phyloP scores from a whole-genome alignment of 768 basidiomycete species.

The Kwoniella europaea region DNA sequence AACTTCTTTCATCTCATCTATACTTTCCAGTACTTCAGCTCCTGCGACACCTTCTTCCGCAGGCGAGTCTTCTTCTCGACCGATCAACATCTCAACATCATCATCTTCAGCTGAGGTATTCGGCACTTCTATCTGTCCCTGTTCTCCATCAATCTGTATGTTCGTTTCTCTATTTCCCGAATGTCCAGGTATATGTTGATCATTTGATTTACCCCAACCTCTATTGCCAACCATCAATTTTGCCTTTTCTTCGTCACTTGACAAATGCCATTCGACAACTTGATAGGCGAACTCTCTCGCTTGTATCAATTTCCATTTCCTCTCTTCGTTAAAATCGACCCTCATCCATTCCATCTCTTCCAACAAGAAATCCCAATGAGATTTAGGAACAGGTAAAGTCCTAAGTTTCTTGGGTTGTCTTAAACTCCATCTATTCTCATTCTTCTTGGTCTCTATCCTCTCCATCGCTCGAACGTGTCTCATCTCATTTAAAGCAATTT shows the following conservation, averaged over 20 bases:
- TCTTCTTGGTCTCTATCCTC: conserved; percentile 80
- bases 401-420: conserved; percentile 94
- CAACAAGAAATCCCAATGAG: conserved; percentile 93
- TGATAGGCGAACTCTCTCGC: conserved; percentile 82
- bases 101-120: conserved; percentile 58
- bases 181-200: conserved; percentile 35
- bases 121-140: conserved; percentile 11
- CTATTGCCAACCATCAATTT: conserved; percentile 63
- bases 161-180: background rate
- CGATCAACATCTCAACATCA: conserved; percentile 51
- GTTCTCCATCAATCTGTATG: conserved; percentile 1
- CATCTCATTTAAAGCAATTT: conserved; percentile 81
- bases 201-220: conserved; percentile 45
- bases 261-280: conserved; percentile 85
- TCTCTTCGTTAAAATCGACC: conserved; percentile 90
- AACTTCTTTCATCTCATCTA: conserved; percentile 21
- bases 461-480: conserved; percentile 79
- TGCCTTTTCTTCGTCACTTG: conserved; percentile 68
- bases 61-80: conserved; percentile 61
- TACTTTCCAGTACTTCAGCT: conserved; percentile 21
- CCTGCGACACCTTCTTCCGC: conserved; percentile 63
- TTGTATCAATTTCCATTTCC: conserved; percentile 84
- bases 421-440: conserved; percentile 82
- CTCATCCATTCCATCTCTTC: conserved; percentile 99
- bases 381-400: conserved; percentile 69